A percentile compares a stretch with the other conserved stretches of the same genome.
phyloP scores from a whole-genome alignment of 2,329 filamentous ascomycete species.

The Aspergillus tanneri region DNA sequence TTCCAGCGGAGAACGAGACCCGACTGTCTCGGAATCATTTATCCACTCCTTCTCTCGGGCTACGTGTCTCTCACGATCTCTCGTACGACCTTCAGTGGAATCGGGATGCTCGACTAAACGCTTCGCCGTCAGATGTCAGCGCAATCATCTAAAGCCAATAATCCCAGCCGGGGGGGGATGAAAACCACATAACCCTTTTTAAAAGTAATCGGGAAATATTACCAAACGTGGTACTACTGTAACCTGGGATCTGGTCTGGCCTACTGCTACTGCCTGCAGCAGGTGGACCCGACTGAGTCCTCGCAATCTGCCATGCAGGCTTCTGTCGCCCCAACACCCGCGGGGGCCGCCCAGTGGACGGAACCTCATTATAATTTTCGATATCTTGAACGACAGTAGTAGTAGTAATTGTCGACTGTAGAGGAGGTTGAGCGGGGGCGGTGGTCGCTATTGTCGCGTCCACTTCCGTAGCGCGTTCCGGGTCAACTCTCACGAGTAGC shows the following conservation, averaged over 20 bases:
- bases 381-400: slow-evolving; percentile 34
- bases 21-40: slow-evolving; percentile 27
- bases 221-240: slow-evolving; percentile 33
- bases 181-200: slow-evolving; percentile 45
- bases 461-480: slow-evolving; percentile 28
- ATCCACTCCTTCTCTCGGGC: slow-evolving; percentile 29
- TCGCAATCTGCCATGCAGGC: slow-evolving; percentile 26
- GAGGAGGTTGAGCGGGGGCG: slow-evolving; percentile 11
- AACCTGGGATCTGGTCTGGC: slow-evolving; percentile 27
- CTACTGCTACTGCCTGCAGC: too few relatives aligned
- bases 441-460: slow-evolving; percentile 22
- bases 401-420: slow-evolving; percentile 13
- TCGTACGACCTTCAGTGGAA: slow-evolving; percentile 38
- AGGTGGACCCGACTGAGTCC: slow-evolving; percentile 10
- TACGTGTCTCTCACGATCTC: slow-evolving; percentile 32
- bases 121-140: slow-evolving; percentile 62
- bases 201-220: slow-evolving; percentile 16
- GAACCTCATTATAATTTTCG: slow-evolving; percentile 45
- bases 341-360: slow-evolving; percentile 39
- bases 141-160: slow-evolving; percentile 8
- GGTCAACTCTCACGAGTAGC: slow-evolving; percentile 49
- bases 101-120: slow-evolving; percentile 58
- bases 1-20: slow-evolving; percentile 65
- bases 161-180: not conserved
- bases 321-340: slow-evolving; percentile 43